These are phyloP conservation scores for Puccinia coronata DNA, from an alignment of 1,284 basidiomycete species.

Conservation along the genomic window DNA sequence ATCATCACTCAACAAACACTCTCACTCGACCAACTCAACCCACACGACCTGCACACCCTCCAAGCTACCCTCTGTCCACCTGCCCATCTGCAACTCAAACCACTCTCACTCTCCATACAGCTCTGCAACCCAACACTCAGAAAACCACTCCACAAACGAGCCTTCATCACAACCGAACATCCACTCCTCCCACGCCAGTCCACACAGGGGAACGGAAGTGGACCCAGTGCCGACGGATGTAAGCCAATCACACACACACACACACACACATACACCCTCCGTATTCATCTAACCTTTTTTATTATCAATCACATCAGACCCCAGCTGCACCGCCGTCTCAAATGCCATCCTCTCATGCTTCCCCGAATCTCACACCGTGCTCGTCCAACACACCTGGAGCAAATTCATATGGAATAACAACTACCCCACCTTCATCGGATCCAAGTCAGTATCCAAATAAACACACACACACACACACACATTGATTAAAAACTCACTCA, in stretches of 20 bases:
- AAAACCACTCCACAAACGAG: too few relatives aligned
- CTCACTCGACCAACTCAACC: too few relatives aligned
- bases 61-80: too few relatives aligned
- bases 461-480: background rate
- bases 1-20: too few relatives aligned
- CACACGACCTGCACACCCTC: too few relatives aligned
- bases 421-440: constrained; percentile 45
- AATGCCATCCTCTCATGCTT: constrained; percentile 44
- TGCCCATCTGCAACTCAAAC: too few relatives aligned
- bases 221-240: constrained; percentile 43
- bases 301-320: constrained; percentile 3
- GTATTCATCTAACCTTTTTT: background rate
- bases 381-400: constrained; percentile 40
- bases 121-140: too few relatives aligned
- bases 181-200: constrained; percentile 14
- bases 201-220: constrained; percentile 32
- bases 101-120: too few relatives aligned
- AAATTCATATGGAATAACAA: constrained; percentile 50
- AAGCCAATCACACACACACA: background rate
- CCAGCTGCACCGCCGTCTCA: constrained; percentile 39
- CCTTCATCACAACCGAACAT: too few relatives aligned
- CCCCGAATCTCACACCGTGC: constrained; percentile 23
- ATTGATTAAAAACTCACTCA: background rate
- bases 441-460: background rate
- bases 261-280: background rate